Evolutionary conservation across 169 alveolate genomes (phyloP).

Genomic region (Condylostoma magnum): DNA sequence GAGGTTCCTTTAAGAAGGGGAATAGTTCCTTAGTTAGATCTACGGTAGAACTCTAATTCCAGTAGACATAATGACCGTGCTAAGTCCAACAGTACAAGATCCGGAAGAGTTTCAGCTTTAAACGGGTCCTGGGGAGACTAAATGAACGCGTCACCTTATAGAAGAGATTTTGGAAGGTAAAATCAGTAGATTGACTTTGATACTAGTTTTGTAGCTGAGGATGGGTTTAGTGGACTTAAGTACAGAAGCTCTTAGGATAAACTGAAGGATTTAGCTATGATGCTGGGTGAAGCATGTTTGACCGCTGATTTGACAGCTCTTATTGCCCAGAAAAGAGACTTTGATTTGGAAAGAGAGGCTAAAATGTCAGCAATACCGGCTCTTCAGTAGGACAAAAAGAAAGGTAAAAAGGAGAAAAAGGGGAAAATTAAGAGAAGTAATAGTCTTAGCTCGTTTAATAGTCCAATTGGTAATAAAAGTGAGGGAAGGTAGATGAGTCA

Average conservation of each 20-base stretch:
- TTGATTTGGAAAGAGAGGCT: conserved; percentile 41
- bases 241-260: conserved; percentile 7
- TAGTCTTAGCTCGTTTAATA: background rate
- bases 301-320: conserved; percentile 55
- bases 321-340: conserved; percentile 47
- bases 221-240: background rate
- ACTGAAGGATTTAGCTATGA: conserved; percentile 38
- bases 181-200: conserved; percentile 23
- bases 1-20: too few relatives aligned
- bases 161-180: conserved; percentile 3
- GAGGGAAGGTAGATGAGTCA: background rate
- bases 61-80: background rate
- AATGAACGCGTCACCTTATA: background rate
- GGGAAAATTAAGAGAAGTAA: background rate
- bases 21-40: too few relatives aligned
- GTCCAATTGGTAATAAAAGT: too few relatives aligned
- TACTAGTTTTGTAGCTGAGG: conserved; percentile 21
- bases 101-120: conserved; percentile 29
- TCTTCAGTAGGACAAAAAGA: background rate
- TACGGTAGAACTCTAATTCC: too few relatives aligned
- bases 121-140: conserved; percentile 32
- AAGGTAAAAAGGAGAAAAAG: background rate
- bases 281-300: conserved; percentile 55
- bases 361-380: conserved; percentile 30
- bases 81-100: conserved; percentile 2